Evolutionary conservation across 345 rosid species (phyloP).

Genomic region (Eucalyptus urophylla): DNA sequence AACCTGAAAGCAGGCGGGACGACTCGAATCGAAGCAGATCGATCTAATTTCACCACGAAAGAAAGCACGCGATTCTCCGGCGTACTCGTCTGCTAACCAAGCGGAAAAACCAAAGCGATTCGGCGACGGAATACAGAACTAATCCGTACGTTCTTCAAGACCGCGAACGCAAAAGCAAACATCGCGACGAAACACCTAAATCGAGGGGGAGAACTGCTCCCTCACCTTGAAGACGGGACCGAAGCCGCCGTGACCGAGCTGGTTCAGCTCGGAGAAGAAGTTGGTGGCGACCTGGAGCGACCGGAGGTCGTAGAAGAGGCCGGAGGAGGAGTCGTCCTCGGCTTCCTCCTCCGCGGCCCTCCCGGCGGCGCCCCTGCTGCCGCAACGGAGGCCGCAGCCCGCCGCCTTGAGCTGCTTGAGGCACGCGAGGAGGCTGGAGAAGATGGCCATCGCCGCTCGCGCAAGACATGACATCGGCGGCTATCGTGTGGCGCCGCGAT

Average conservation of each 20-base stretch:
- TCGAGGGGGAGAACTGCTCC: neutral
- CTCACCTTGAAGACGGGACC: conserved; percentile 85
- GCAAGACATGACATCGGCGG: neutral
- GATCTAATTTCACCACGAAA: neutral
- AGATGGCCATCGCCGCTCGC: conserved; percentile 7
- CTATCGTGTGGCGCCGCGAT: neutral
- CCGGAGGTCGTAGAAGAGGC: conserved; percentile 52
- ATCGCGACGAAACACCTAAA: neutral
- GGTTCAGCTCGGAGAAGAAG: conserved; percentile 62
- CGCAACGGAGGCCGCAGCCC: neutral
- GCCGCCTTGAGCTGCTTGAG: neutral
- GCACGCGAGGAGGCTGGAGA: conserved; percentile 12
- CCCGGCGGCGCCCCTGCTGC: neutral
- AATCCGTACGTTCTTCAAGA: neutral
- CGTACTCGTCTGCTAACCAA: neutral
- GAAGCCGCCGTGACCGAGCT: conserved; percentile 86
- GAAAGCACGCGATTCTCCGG: neutral
- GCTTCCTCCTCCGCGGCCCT: conserved; percentile 1
- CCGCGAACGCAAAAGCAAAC: neutral
- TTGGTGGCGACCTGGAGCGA: conserved; percentile 64
- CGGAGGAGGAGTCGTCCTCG: neutral
- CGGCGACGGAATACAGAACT: neutral
- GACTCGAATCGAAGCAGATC: neutral
- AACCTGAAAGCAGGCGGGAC: neutral
- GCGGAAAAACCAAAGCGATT: neutral